A percentile compares a stretch with the other conserved stretches of the same genome.
phyloP scores from a whole-genome alignment of 768 basidiomycete genomes.

The Imleria badia region DNA sequence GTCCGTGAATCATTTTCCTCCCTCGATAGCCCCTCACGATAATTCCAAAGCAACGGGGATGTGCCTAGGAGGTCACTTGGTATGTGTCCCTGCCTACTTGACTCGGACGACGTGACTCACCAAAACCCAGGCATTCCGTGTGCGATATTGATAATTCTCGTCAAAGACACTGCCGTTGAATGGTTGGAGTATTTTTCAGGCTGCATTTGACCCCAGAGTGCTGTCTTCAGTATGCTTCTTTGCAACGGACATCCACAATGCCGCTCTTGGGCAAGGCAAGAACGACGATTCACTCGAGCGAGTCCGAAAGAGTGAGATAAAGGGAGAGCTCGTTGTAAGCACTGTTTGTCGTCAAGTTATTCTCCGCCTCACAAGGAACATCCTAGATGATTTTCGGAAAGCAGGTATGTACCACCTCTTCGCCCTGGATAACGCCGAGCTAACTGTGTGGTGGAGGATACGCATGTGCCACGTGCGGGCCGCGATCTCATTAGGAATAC shows the following conservation, averaged over 20 bases:
- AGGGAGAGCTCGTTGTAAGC: slow-evolving; percentile 82
- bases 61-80: slow-evolving; percentile 87
- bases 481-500: slow-evolving; percentile 80
- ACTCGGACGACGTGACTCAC: background rate
- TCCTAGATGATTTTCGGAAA: slow-evolving; percentile 92
- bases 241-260: slow-evolving; percentile 89
- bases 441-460: slow-evolving; percentile 55
- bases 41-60: slow-evolving; percentile 70
- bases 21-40: slow-evolving; percentile 1
- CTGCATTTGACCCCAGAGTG: slow-evolving; percentile 84
- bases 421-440: background rate
- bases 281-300: slow-evolving; percentile 78
- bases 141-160: slow-evolving; percentile 22
- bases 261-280: slow-evolving; percentile 82
- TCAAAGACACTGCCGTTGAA: slow-evolving; percentile 1
- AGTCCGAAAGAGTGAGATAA: slow-evolving; percentile 76
- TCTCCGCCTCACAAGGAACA: background rate
- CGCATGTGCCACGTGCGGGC: slow-evolving; percentile 87
- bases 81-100: slow-evolving; percentile 34
- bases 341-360: background rate
- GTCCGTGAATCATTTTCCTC: slow-evolving; percentile 37
- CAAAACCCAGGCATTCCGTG: slow-evolving; percentile 49
- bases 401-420: slow-evolving; percentile 49
- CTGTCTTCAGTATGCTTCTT: slow-evolving; percentile 91
- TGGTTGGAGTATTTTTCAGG: slow-evolving; percentile 41